Conservation (phyloP, 2,329 filamentous ascomycete genomes). For the Zarea fungicola region DNA sequence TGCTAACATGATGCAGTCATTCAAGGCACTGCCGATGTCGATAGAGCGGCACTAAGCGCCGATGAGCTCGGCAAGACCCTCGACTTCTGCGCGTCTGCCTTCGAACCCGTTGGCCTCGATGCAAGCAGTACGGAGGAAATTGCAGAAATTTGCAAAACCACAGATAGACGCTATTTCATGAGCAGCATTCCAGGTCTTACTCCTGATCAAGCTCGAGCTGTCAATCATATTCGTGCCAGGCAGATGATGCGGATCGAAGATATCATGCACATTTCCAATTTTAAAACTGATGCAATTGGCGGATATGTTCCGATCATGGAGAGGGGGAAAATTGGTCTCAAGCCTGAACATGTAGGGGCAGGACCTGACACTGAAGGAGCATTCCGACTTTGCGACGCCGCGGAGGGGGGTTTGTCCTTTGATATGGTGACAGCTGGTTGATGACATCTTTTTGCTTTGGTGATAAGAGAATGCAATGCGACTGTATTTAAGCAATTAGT, state of each 20-base stretch:
- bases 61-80: conserved; percentile 26
- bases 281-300: conserved; percentile 15
- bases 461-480: no score
- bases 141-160: no score
- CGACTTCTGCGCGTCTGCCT: conserved; percentile 21
- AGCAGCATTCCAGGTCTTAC: conserved; percentile 5
- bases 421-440: no score
- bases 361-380: no score
- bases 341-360: no score
- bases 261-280: conserved; percentile 15
- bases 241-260: conserved; percentile 17
- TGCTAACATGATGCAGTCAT: conserved; percentile 29
- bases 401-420: no score
- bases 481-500: no score
- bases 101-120: not conserved
- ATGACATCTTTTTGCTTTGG: no score
- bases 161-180: no score
- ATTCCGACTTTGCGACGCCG: no score
- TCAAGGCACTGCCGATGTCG: conserved; percentile 27
- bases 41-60: conserved; percentile 25
- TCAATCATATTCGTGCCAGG: conserved; percentile 12
- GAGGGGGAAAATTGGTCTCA: conserved; percentile 15
- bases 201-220: conserved; percentile 12
- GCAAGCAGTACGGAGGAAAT: conserved; percentile 16
- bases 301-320: conserved; percentile 13